Evolutionary conservation across 202 grass and related monocot species (phyloP).

Genomic region (Schoenoplectus triqueter): DNA sequence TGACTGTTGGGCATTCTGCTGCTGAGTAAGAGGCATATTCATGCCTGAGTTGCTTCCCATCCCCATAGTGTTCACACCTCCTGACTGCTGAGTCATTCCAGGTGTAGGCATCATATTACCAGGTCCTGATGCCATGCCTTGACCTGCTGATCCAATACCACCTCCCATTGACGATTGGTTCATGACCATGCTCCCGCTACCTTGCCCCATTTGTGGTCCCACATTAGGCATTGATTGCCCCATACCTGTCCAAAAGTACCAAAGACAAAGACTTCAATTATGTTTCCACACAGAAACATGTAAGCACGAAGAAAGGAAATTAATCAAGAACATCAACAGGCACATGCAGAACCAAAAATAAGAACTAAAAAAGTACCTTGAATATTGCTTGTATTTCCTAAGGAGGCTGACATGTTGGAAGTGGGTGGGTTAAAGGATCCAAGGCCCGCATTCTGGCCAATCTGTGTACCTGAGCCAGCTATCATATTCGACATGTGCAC

Average conservation of each 20-base stretch:
- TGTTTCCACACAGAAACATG: not conserved
- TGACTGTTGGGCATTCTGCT: constrained; percentile 69
- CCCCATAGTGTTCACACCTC: constrained; percentile 59
- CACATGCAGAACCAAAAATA: not conserved
- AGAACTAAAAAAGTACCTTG: constrained; percentile 29
- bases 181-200: constrained; percentile 62
- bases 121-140: constrained; percentile 58
- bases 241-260: constrained; percentile 42
- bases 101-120: constrained; percentile 73
- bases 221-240: constrained; percentile 59
- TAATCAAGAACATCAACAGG: constrained; percentile 14
- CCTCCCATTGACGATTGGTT: constrained; percentile 69
- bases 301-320: not conserved
- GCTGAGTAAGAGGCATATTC: constrained; percentile 67
- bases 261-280: constrained; percentile 16
- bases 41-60: constrained; percentile 63
- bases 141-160: constrained; percentile 29
- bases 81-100: constrained; percentile 67
- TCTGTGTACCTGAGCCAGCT: constrained; percentile 62
- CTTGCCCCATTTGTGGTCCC: constrained; percentile 71
- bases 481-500: constrained; percentile 98
- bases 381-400: constrained; percentile 32
- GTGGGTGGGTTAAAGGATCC: constrained; percentile 74
- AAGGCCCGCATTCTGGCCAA: constrained; percentile 59
- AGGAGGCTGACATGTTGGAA: constrained; percentile 46